A percentile compares a stretch with the other conserved stretches of the same genome.
phyloP scores from a whole-genome alignment of 805 yeast genomes.

The Novakomyces olei region DNA sequence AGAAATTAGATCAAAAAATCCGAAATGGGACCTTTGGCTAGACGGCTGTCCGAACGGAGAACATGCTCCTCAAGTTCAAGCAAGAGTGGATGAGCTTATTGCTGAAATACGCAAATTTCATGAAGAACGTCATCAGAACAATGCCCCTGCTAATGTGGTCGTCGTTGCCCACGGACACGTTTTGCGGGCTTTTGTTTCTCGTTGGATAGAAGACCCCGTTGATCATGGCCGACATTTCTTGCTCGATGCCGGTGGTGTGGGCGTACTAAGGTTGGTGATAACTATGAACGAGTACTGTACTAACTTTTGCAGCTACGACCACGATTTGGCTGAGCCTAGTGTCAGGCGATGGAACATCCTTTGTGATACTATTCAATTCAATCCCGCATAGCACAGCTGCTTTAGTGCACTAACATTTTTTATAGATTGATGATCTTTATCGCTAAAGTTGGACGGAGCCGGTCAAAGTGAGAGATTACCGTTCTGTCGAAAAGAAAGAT shows the following conservation, averaged over 20 bases:
- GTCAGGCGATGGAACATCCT: no score
- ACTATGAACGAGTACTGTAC: no score
- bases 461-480: no score
- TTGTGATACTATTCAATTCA: no score
- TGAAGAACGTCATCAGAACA: slow-evolving; percentile 8
- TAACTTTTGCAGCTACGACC: no score
- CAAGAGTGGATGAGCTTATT: slow-evolving; percentile 52
- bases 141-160: slow-evolving; percentile 31
- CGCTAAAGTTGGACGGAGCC: no score
- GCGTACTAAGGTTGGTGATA: no score
- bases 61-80: slow-evolving; percentile 36
- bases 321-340: no score
- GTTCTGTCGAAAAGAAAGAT: no score
- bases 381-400: no score
- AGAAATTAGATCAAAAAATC: slow-evolving; percentile 33
- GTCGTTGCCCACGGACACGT: slow-evolving; percentile 90
- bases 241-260: slow-evolving; percentile 88
- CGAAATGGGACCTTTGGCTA: slow-evolving; percentile 65
- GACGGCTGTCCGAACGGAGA: slow-evolving; percentile 93
- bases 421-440: no score
- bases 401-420: no score
- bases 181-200: slow-evolving; percentile 64
- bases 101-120: slow-evolving; percentile 34
- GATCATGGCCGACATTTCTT: slow-evolving; percentile 53
- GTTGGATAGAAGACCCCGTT: slow-evolving; percentile 56